Evolutionary conservation across 164 flowering plant genomes (phyloP), one percentile per base, ranked within the genome.

Genomic region (Berberis thunbergii): DNA sequence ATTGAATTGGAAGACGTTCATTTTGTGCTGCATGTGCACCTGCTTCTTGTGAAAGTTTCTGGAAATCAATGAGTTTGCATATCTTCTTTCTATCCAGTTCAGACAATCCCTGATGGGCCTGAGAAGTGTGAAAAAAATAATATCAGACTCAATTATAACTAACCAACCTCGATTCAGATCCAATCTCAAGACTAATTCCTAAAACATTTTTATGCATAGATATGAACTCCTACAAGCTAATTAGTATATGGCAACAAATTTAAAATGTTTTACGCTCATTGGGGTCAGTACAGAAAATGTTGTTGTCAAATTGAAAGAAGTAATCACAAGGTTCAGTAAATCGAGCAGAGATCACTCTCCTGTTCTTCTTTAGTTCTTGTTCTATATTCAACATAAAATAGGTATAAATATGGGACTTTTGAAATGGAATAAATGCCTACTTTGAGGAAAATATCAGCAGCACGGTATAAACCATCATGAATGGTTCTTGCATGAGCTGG

Each of bases 1-100:
- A 81, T 62, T 93, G 98, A 56, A 93, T 80, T 0, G 98, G 92
- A 46, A 93, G 96, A 59, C 98, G 89, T 73, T 93, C 98, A 66
- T 93, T 93, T 67, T 90, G 97, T 50, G 98, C 99, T 49, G 98
- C 98, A 71, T 90, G 97, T 41, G 97, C 87, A 10, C 96, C 96
- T 41, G 95, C 97, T 76, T 94, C 99, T 63, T 77, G 91, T 43
- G 97, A 81, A 52, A 94, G 91, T 82, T 88, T 94, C 64, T 94
- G 99, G 74, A 87, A 91, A 71, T 94, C 97, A 26, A 94, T 87
- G 68, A 88, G 71, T 73, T 91, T 87, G 84, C 85, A 80, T 42
- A 94, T 81, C 74, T 73, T 87, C 71, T 79, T 87, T 78, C 69
- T 81, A 66, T 94, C 99, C 46, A 72, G 58, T 38, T 94, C 99